A percentile compares a stretch with the other conserved stretches of the same genome.
Conservation (phyloP, 495 filamentous ascomycete species). For the Penicillium coffeae region DNA sequence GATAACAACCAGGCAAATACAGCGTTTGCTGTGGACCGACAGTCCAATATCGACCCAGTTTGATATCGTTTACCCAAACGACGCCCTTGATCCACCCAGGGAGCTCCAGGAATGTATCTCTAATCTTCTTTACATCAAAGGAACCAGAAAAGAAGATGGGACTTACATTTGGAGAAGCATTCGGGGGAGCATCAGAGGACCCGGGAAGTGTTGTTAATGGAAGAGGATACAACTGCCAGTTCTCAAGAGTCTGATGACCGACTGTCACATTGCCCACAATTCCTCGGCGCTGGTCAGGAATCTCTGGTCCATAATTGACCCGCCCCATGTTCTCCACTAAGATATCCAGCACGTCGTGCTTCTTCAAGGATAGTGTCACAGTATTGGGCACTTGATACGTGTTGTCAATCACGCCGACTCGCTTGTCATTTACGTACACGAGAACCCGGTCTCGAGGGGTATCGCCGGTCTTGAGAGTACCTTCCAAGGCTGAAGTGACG, state of each 20-base stretch:
- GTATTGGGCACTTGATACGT: conserved; percentile 31
- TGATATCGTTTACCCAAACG: conserved; percentile 45
- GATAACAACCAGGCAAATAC: conserved; percentile 35
- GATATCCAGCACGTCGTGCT: conserved; percentile 36
- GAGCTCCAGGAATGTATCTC: conserved; percentile 41
- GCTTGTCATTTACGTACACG: conserved; percentile 39
- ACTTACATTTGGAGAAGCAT: conserved; percentile 1
- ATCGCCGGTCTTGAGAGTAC: conserved; percentile 34
- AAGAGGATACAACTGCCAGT: conserved; percentile 39
- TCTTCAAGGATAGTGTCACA: conserved; percentile 27
- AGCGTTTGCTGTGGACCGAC: conserved; percentile 47
- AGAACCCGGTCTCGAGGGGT: conserved; percentile 39
- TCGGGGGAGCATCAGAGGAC: conserved; percentile 6
- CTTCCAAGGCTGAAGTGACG: conserved; percentile 17
- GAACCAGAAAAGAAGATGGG: conserved; percentile 41
- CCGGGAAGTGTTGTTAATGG: conserved; percentile 23
- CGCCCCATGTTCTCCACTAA: conserved; percentile 46
- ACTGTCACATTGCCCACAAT: conserved; percentile 44
- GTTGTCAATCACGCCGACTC: conserved; percentile 40
- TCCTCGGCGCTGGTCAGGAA: conserved; percentile 43
- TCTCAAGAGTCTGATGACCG: conserved; percentile 19
- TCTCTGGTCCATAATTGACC: conserved; percentile 40
- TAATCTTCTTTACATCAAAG: conserved; percentile 26
- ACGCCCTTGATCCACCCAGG: conserved; percentile 40
- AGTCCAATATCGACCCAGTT: conserved; percentile 45